phyloP scores from a whole-genome alignment of 805 yeast species.

The Hanseniaspora taiwanica region DNA sequence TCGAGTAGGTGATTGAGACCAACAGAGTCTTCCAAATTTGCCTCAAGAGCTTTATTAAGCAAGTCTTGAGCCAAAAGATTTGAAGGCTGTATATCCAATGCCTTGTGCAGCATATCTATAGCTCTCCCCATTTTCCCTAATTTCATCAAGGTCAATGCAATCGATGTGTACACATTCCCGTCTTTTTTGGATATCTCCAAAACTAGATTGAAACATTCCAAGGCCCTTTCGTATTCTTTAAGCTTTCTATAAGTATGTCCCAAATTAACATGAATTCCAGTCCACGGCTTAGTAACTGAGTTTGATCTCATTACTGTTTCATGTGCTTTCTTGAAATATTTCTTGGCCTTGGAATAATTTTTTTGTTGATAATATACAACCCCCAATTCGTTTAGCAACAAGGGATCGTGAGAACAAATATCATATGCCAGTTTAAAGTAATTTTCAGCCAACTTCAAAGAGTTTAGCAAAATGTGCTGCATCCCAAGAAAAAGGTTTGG shows the following conservation, averaged over 20 bases:
- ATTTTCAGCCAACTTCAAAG: constrained; percentile 72
- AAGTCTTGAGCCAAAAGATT: constrained; percentile 80
- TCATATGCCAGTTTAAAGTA: constrained; percentile 63
- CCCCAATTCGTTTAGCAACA: constrained; percentile 82
- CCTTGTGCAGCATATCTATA: constrained; percentile 64
- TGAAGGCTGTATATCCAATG: constrained; percentile 62
- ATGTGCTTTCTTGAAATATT: constrained; percentile 56
- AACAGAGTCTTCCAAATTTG: constrained; percentile 26
- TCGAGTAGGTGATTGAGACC: constrained; percentile 21
- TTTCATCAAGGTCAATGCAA: constrained; percentile 73
- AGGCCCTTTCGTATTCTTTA: constrained; percentile 49
- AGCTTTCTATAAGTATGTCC: constrained; percentile 78
- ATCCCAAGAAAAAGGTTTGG: constrained; percentile 87
- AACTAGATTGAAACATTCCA: constrained; percentile 66
- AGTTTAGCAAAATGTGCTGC: constrained; percentile 88
- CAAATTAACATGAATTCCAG: constrained; percentile 71
- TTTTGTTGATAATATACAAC: constrained; percentile 74
- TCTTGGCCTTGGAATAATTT: constrained; percentile 56
- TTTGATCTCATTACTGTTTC: constrained; percentile 54
- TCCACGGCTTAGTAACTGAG: constrained; percentile 72
- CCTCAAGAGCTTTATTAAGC: constrained; percentile 62
- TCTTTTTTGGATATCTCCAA: constrained; percentile 56
- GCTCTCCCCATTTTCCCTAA: constrained; percentile 52
- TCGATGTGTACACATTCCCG: constrained; percentile 64
- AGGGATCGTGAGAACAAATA: constrained; percentile 76